A percentile compares a stretch with the other conserved stretches of the same genome.
Evolutionary conservation across 2,329 filamentous ascomycete species (phyloP).

Genomic region (Exophiala viscosa): DNA sequence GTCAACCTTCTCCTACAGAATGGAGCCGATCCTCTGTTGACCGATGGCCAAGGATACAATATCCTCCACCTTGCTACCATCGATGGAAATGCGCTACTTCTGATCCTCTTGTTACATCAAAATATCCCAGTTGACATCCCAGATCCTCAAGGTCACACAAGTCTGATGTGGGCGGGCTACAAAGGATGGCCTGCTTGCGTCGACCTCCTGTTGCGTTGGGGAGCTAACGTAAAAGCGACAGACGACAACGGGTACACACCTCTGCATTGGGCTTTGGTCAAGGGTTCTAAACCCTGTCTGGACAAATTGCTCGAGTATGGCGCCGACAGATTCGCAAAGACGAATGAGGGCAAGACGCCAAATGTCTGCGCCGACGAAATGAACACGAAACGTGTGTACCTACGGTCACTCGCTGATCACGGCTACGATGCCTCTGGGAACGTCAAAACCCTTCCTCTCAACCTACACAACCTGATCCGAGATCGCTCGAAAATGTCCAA

Average conservation of each 20-base stretch:
- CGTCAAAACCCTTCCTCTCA: constrained; percentile 65
- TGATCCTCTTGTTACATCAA: constrained; percentile 87
- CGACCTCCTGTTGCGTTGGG: constrained; percentile 89
- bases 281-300: constrained; percentile 83
- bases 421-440: constrained; percentile 79
- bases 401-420: constrained; percentile 74
- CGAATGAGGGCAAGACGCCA: constrained; percentile 85
- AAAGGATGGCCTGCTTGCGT: constrained; percentile 93
- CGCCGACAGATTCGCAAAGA: constrained; percentile 86
- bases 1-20: constrained; percentile 87
- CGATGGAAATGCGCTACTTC: constrained; percentile 87
- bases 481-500: constrained; percentile 73
- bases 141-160: constrained; percentile 87
- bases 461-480: constrained; percentile 69
- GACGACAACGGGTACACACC: constrained; percentile 94
- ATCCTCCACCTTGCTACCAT: constrained; percentile 95
- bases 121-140: constrained; percentile 90
- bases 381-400: constrained; percentile 79
- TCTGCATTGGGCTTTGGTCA: constrained; percentile 93
- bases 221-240: constrained; percentile 82
- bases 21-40: constrained; percentile 87
- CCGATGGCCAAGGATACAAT: constrained; percentile 95
- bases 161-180: constrained; percentile 98
- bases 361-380: constrained; percentile 82
- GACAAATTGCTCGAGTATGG: constrained; percentile 95